phyloP scores from a whole-genome alignment of 2,329 filamentous ascomycete genomes.

The Colletotrichum ledebouriae region DNA sequence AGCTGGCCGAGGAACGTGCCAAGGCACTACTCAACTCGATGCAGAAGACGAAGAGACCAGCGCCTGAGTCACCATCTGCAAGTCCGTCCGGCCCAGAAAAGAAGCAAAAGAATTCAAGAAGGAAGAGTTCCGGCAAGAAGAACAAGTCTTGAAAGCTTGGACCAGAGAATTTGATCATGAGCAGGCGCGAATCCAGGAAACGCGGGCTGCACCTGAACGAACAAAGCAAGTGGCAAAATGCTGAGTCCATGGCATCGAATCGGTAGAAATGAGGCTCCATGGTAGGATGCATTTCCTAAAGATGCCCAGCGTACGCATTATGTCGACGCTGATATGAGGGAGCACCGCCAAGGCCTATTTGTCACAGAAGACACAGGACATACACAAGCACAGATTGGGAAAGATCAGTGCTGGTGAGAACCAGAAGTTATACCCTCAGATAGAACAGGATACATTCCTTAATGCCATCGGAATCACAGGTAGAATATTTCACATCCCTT shows the following conservation, averaged over 20 bases:
- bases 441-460: constrained; percentile 2
- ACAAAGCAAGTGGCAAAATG: too few species aligned
- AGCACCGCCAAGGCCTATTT: neutral
- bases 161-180: too few species aligned
- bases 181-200: too few species aligned
- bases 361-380: too few species aligned
- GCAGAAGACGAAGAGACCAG: constrained; percentile 58
- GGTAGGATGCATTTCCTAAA: too few species aligned
- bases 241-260: too few species aligned
- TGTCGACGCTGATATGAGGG: too few species aligned
- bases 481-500: neutral
- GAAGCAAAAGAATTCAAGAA: constrained; percentile 49
- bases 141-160: constrained; percentile 17
- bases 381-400: neutral
- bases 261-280: too few species aligned
- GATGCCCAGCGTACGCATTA: too few species aligned
- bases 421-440: constrained; percentile 35
- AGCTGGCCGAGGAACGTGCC: constrained; percentile 68
- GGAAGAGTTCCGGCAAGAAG: constrained; percentile 44
- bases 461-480: neutral
- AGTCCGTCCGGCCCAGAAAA: constrained; percentile 49
- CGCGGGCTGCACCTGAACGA: too few species aligned
- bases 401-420: neutral
- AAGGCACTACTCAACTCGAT: constrained; percentile 64
- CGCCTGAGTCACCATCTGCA: constrained; percentile 49